These are phyloP conservation scores for Botrytis fabae DNA, from an alignment of 2,329 filamentous ascomycete genomes.

Conservation along the genomic window DNA sequence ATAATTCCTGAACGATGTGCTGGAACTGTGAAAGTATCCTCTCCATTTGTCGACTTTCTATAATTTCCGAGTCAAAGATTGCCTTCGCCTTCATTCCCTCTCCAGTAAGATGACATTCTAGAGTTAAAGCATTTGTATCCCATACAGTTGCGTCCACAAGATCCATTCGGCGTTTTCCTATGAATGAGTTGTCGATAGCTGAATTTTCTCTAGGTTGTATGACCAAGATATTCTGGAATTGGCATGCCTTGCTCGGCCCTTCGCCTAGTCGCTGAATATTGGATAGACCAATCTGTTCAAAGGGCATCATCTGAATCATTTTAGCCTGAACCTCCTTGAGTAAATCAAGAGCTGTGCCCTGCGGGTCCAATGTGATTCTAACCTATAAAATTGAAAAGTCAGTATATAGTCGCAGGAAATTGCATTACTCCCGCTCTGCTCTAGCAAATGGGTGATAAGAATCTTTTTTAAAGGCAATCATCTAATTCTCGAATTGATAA, in stretches of 20 bases:
- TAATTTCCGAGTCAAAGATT: slow-evolving; percentile 9
- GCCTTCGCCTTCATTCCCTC: slow-evolving; percentile 13
- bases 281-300: slow-evolving; percentile 48
- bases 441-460: neutral
- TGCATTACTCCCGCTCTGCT: neutral
- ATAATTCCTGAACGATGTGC: slow-evolving; percentile 3
- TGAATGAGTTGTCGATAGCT: neutral
- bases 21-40: slow-evolving; percentile 12
- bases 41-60: slow-evolving; percentile 5
- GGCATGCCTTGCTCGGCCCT: slow-evolving; percentile 26
- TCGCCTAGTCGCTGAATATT: slow-evolving; percentile 29
- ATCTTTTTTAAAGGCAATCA: neutral
- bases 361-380: neutral
- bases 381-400: neutral
- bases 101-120: neutral
- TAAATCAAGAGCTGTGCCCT: neutral
- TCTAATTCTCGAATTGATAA: neutral
- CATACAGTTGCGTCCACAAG: slow-evolving; percentile 7
- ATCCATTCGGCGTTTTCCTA: neutral
- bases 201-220: slow-evolving; percentile 27
- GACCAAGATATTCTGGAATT: slow-evolving; percentile 32
- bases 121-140: slow-evolving; percentile 12
- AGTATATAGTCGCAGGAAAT: neutral
- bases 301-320: slow-evolving; percentile 43
- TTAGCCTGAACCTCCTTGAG: slow-evolving; percentile 13